phyloP scores from a whole-genome alignment of 2,329 filamentous ascomycete species.

The Colletotrichum tabaci region DNA sequence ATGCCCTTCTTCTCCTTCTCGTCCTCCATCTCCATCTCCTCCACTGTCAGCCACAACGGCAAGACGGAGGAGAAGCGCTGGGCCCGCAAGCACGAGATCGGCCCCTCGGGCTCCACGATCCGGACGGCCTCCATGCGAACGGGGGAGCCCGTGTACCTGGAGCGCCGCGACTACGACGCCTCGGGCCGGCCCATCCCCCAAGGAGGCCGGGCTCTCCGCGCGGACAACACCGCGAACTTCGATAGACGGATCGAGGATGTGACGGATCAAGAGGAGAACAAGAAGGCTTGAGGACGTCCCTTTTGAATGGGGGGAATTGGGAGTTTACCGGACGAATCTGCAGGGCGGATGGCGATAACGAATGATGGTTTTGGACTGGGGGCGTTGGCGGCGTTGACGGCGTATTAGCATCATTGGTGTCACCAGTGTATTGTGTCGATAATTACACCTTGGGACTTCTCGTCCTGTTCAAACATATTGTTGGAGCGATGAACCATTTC shows the following conservation, averaged over 20 bases:
- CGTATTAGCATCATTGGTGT: too few species aligned
- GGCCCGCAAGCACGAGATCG: conserved; percentile 15
- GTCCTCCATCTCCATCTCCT: conserved; percentile 33
- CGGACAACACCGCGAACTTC: background rate
- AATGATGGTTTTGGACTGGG: too few species aligned
- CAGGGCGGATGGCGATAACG: too few species aligned
- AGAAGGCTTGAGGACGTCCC: background rate
- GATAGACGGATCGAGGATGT: conserved; percentile 34
- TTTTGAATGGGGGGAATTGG: background rate
- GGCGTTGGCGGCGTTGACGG: too few species aligned
- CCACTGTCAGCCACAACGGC: conserved; percentile 30
- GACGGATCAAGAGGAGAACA: conserved; percentile 12
- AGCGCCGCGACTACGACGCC: conserved; percentile 31
- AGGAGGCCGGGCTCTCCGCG: conserved; percentile 21
- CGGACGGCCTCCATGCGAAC: conserved; percentile 24
- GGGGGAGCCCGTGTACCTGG: conserved; percentile 19
- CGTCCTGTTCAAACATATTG: too few species aligned
- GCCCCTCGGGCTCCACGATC: conserved; percentile 18
- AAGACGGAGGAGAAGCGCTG: conserved; percentile 28
- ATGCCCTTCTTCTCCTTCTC: conserved; percentile 34
- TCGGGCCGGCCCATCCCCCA: conserved; percentile 22
- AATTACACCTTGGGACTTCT: too few species aligned
- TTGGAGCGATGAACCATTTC: too few species aligned
- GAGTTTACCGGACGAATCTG: background rate
- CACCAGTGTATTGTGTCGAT: too few species aligned